These are phyloP conservation scores for Pleurotus djamor DNA, from an alignment of 768 basidiomycete species.

Conservation along the genomic window DNA sequence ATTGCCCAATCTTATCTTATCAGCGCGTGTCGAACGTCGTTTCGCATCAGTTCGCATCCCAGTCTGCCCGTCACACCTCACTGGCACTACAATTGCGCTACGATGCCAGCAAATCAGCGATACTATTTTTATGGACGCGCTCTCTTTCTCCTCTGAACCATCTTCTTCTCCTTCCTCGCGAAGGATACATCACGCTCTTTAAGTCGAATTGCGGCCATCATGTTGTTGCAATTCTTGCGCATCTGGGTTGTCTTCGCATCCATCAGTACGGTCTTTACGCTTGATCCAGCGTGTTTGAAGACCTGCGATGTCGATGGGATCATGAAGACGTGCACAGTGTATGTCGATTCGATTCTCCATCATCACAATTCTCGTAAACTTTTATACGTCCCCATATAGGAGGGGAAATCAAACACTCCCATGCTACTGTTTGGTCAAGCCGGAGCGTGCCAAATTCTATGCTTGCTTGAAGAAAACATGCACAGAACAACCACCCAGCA, in stretches of 20 bases:
- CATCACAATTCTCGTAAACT: not conserved
- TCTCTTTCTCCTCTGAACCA: not conserved
- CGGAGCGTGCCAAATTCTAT: constrained; percentile 3
- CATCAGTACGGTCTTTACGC: not conserved
- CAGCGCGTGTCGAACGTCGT: not conserved
- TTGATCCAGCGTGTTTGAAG: constrained; percentile 2
- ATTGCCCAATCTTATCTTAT: not conserved
- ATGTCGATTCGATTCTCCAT: not conserved
- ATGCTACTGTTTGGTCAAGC: constrained; percentile 3
- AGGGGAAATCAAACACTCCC: not conserved
- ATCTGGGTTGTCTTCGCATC: not conserved
- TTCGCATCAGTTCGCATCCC: not conserved
- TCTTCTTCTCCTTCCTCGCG: not conserved
- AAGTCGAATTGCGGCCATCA: not conserved
- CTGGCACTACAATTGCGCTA: not conserved
- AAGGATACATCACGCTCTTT: not conserved
- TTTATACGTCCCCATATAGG: not conserved
- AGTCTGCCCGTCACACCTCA: not conserved
- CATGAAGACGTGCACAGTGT: constrained; percentile 5
- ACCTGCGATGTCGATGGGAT: constrained; percentile 1
- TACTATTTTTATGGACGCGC: not conserved
- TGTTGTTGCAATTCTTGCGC: not conserved
- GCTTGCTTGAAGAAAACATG: constrained; percentile 4
- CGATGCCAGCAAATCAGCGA: not conserved
- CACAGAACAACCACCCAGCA: not conserved